Base-by-base conservation (phyloP, 805 yeast species). In the Lachancea thermotolerans region DNA sequence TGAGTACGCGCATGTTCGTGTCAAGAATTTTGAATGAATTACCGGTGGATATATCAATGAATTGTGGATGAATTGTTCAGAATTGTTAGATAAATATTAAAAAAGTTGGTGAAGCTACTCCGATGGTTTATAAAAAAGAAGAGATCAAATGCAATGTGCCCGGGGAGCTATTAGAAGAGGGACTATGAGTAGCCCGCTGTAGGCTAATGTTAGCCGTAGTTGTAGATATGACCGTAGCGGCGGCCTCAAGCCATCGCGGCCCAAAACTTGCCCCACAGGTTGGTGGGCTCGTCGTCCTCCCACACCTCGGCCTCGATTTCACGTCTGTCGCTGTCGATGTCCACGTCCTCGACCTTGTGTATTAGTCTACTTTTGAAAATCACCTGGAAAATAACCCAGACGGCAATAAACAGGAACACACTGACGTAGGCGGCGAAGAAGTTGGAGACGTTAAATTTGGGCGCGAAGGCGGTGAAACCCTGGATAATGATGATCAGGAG, bases 401-500 rank as follows among this genome's bases (percentile, higher is more conserved):
- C 54, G 9, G 67, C 74, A 37, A 72, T 68, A 60, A 81, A 81
- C 39, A 82, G 64, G 45, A 84, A 73, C 16, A 83, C 69, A 12
- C 91, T 85, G 45, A 86, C 69, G 58, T 86, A 86, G 18, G 85
- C 76, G 21, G 86, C 78, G 60, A 85, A 77, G 69, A 86, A 86
- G 32, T 68, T 65, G 10, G 76, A 61, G 2, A 76, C 84, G 48
- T 67, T 68, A 55, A 82, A 67, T 25, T 59, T 63, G 10, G 62
- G 65, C 45, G 78, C 77, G 65, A 86, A 86, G 1, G 78, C 76
- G 1, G 73, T 63, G 62, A 74, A 86, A 33, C 95, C 95, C 65
- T 87, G 90, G 49, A 86, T 71, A 49, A 85, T 71, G 25, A 77
- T 75, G 58, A 87, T 75, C 27, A 82, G 51, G 11, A 71, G 61